Evolutionary conservation across 352 stramenopile genomes (phyloP).

Genomic region (Phytophthora citricola): DNA sequence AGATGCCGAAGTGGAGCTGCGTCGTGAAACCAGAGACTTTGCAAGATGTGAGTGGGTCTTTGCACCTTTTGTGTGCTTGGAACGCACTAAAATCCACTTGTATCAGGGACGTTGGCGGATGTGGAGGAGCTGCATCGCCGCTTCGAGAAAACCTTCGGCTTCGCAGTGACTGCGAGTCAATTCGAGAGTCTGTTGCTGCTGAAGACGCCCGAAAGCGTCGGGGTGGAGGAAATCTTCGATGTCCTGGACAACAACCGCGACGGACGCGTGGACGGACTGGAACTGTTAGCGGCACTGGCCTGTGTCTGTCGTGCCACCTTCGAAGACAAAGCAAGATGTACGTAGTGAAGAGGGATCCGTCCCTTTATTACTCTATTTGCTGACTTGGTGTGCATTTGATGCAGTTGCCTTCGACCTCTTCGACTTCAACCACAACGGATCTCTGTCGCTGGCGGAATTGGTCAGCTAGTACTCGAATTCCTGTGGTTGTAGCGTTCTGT

Average conservation of each 20-base stretch:
- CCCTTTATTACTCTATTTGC: not conserved
- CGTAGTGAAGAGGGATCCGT: not conserved
- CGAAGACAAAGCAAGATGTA: conserved; percentile 85
- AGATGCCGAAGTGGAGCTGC: conserved; percentile 68
- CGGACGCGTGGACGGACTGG: conserved; percentile 80
- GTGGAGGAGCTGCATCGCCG: conserved; percentile 63
- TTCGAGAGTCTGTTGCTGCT: conserved; percentile 77
- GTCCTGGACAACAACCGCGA: conserved; percentile 76
- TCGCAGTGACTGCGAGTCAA: conserved; percentile 78
- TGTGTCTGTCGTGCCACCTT: conserved; percentile 79
- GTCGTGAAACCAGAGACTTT: conserved; percentile 81
- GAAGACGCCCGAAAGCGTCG: conserved; percentile 65
- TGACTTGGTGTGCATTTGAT: conserved; percentile 3
- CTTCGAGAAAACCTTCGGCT: conserved; percentile 79
- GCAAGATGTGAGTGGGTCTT: conserved; percentile 56
- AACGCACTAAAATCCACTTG: not conserved
- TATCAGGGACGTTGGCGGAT: conserved; percentile 70
- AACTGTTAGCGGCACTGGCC: conserved; percentile 75
- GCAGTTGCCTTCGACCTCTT: conserved; percentile 54
- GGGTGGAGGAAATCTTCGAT: conserved; percentile 75
- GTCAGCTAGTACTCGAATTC: conserved; percentile 23
- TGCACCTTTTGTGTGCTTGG: not conserved
- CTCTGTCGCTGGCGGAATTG: conserved; percentile 74
- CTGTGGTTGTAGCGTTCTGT: no score
- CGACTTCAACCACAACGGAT: conserved; percentile 84